phyloP scores from a whole-genome alignment of 1,284 basidiomycete genomes.

The Cryptococcus jaspeensis region DNA sequence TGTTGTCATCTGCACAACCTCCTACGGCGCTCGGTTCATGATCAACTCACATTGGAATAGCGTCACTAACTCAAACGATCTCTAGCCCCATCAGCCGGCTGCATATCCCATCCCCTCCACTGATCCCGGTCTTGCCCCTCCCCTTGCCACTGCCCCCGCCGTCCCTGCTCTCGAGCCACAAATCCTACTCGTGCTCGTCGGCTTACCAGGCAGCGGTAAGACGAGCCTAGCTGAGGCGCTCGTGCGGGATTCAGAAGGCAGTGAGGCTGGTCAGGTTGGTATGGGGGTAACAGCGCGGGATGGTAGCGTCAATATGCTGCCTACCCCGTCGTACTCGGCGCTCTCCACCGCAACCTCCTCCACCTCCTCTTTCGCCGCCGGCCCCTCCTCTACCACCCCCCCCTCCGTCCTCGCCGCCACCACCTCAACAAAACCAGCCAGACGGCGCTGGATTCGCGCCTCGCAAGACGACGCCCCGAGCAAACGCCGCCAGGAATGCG shows the following conservation, averaged over 20 bases:
- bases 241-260: constrained; percentile 11
- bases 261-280: not conserved
- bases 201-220: constrained; percentile 48
- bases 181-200: constrained; percentile 44
- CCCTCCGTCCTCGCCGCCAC: not conserved
- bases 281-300: not conserved
- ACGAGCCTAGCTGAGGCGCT: constrained; percentile 43
- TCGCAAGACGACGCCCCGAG: constrained; percentile 49
- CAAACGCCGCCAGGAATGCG: constrained; percentile 42
- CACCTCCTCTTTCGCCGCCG: not conserved
- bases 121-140: too few species aligned
- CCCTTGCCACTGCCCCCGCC: not conserved
- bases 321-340: too few species aligned
- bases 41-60: too few species aligned
- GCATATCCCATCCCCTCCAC: too few species aligned
- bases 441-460: constrained; percentile 40
- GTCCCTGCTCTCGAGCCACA: constrained; percentile 15
- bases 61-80: too few species aligned
- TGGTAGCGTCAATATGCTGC: too few species aligned
- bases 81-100: too few species aligned
- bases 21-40: too few species aligned
- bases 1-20: too few species aligned
- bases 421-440: not conserved
- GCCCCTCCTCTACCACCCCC: not conserved
- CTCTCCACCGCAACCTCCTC: too few species aligned